These are phyloP conservation scores for Drechslerella coelobrocha DNA, from an alignment of 2,329 filamentous ascomycete species.

Conservation along the genomic window DNA sequence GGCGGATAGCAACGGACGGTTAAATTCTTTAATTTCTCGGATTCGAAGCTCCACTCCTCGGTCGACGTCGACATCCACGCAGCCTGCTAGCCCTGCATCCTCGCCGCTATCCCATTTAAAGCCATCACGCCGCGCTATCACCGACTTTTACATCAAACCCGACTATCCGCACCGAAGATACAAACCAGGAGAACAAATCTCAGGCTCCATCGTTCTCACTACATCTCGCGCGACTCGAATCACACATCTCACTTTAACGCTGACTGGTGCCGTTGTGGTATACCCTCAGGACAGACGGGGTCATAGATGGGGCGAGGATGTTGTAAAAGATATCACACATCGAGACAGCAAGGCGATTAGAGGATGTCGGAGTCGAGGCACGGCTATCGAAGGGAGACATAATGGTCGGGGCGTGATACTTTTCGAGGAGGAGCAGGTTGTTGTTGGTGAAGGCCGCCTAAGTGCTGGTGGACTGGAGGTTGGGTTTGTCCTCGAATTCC, in stretches of 20 bases:
- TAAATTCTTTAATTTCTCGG: constrained; percentile 43
- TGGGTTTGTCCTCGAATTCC: constrained; percentile 72
- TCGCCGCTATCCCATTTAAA: constrained; percentile 35
- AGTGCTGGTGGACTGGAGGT: constrained; percentile 80
- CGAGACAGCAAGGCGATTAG: constrained; percentile 58
- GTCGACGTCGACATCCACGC: constrained; percentile 24
- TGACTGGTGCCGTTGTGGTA: constrained; percentile 80
- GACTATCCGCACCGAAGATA: constrained; percentile 81
- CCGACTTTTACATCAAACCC: constrained; percentile 79
- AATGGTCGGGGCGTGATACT: constrained; percentile 80
- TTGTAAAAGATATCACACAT: constrained; percentile 61
- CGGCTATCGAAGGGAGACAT: constrained; percentile 65
- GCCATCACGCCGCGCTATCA: constrained; percentile 68
- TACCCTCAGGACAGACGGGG: constrained; percentile 70
- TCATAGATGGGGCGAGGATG: constrained; percentile 60
- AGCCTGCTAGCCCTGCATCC: constrained; percentile 10
- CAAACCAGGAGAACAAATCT: constrained; percentile 75
- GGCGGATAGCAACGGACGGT: constrained; percentile 21
- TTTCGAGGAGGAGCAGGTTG: constrained; percentile 80
- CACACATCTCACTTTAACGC: constrained; percentile 77
- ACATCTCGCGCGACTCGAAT: constrained; percentile 77
- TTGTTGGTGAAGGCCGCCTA: constrained; percentile 78
- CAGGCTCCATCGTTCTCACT: constrained; percentile 74
- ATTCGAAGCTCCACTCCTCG: constrained; percentile 40
- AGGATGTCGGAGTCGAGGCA: constrained; percentile 57